Evolutionary conservation across 2,329 filamentous ascomycete genomes (phyloP), one percentile per base, ranked within the genome.

Genomic region (Stenocarpella maydis): DNA sequence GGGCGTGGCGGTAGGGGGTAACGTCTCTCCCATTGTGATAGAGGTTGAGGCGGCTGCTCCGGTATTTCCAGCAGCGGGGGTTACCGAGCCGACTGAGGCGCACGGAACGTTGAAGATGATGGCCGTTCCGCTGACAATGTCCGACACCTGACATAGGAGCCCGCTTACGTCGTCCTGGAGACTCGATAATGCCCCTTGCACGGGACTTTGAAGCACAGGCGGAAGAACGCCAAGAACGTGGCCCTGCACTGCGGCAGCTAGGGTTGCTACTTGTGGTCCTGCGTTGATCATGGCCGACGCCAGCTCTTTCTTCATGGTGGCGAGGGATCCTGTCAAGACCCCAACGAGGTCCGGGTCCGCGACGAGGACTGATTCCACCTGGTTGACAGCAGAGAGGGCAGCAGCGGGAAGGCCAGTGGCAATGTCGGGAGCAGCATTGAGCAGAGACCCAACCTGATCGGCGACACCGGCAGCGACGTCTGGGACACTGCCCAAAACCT

Each of bases 351-450:
- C 41, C n/a, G 65, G 69, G 39, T 61, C 50, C 3, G 65, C 26
- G 34, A 31, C 53, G 52, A 72, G 53, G 17, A 72, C 55, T 10
- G 54, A 50, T 24, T 55, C 71, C 26, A 72, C 41, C 28, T 71
- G 65, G 54, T 55, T 61, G 31, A 71, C 66, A 12, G 61, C 65
- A 52, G 61, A 65, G 37, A 72, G 61, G 19, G 68, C 71, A 43
- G 49, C 71, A 52, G 68, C 71, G 17, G 71, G 71, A 37, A 72
- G 41, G 14, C 68, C 71, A 8, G 71, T 71, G 61, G 68, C 71
- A 19, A 72, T 65, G n/a, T 41, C 39, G 3, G 71, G 71, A 31
- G 60, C 71, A 37, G 69, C 69, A 43, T 70, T 58, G 5, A 72
- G 50, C 8, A 72, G 54, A 47, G 65, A 68, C 14, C 68, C 71